Conservation (phyloP, 2,329 filamentous ascomycete species). For the Fonsecaea pugnacius region DNA sequence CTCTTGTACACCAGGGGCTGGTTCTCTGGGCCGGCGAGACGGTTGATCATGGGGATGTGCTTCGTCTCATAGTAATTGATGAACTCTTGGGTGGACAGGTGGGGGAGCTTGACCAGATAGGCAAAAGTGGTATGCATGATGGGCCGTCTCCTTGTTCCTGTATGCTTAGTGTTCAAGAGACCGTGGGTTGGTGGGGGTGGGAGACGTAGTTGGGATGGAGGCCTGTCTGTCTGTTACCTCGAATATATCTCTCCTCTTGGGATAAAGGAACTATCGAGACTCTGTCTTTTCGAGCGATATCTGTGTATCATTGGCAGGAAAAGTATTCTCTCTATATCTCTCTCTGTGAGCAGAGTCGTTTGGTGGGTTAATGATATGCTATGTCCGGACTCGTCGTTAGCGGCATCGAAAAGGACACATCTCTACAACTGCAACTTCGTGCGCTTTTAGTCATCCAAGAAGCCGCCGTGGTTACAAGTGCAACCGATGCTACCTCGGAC, state of each 20-base stretch:
- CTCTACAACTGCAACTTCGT: background rate
- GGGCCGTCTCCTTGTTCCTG: background rate
- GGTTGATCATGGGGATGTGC: constrained; percentile 14
- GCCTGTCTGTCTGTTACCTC: too few species aligned
- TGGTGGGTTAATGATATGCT: background rate
- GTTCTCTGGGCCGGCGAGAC: constrained; percentile 13
- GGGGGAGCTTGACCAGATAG: constrained; percentile 2
- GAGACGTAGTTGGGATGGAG: too few species aligned
- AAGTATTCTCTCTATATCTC: too few species aligned
- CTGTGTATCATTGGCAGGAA: too few species aligned
- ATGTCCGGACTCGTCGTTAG: background rate
- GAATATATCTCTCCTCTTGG: too few species aligned
- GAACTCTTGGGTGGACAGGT: constrained; percentile 11
- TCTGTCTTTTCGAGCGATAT: too few species aligned
- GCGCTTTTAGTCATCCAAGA: background rate
- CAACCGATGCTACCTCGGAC: background rate
- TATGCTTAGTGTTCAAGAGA: too few species aligned
- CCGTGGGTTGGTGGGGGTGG: too few species aligned
- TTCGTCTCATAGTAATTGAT: constrained; percentile 15
- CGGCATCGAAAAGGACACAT: background rate
- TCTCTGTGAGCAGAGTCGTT: too few species aligned
- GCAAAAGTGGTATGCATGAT: constrained; percentile 14
- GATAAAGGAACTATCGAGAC: too few species aligned
- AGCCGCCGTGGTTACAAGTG: background rate
- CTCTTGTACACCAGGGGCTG: constrained; percentile 15